Evolutionary conservation across 495 filamentous ascomycete genomes (phyloP), one percentile per base, ranked within the genome.

Genomic region (Talaromyces wortmannii): DNA sequence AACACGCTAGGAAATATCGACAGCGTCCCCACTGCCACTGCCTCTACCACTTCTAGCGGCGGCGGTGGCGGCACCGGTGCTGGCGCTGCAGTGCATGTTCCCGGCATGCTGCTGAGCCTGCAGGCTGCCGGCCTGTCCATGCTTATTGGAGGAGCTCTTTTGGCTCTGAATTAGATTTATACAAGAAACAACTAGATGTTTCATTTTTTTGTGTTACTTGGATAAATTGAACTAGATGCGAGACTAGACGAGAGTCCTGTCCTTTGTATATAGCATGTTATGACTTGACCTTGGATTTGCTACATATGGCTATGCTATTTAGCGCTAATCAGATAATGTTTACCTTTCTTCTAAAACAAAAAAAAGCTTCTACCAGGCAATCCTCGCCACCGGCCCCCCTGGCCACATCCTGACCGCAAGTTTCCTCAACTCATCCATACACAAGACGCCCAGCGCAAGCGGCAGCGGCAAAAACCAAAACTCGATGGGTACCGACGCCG

Each of bases 401-500:
- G 80, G 79, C 63, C 72, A 79, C 42, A 48, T 73, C 47, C 83
- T 67, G 6, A 84, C 70, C 10, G 59, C 31, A 42, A 64, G 78
- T 66, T 85, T 87, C 48, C 84, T 71, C 44, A 33, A 70, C 63
- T 85, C 84, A 60, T 86, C 83, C 48, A 84, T 60, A 17, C 79
- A 55, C 40, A 89, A 58, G 36, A 88, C 67, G 0, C 77, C 85
- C 43, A 86, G 7, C 0, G 82, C 86, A 56, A 88, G 84, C 0
- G 79, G 71, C 56, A 78, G 78, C 0, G 86, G 86, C 31, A 89
- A 58, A 61, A 89, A 88, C 71, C 76, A 89, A 61, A 87, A 66
- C 66, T 83, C 85, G 0, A 78, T 79, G 0, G 84, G 83, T 1
- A 88, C 79, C 2, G 65, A 60, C 0, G 79, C 75, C 0, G 84